Base-by-base conservation (phyloP, 2,329 filamentous ascomycete species). In the Lecanoromycetidae sp. region DNA sequence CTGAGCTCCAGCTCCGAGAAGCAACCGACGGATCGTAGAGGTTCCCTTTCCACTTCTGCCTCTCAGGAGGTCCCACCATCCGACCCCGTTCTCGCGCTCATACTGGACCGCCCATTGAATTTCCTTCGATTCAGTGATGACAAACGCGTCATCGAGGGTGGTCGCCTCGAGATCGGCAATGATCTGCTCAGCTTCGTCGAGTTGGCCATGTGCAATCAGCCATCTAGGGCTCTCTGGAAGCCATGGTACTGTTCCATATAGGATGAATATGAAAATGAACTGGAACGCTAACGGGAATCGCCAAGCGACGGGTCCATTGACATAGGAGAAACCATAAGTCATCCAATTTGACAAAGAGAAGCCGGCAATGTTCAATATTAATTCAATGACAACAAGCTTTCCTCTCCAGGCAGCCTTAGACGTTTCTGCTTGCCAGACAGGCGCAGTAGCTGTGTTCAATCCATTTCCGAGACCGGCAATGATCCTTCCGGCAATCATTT, bases 1-100 rank as follows among this genome's bases (percentile, higher is more conserved):
- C 41, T 75, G 72, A 0, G 74, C 72, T 0, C 75, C 75, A 55
- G 69, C 70, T 3, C 73, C 73, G 0, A 77, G 66, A 2, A 76
- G 44, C 1, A 76, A 44, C 10, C 74, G 64, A 5, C 73, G 65
- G 7, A 76, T 61, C 0, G 69, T 74, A 34, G 66, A 66, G 1
- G 71, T 74, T 15, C 61, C 59, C n/a, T 53, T 47, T 17, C 60
- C 62, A n/a, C 67, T 68, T 33, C 66, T 67, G 19, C 70, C 69
- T 4, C 67, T 63, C 1, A 76, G 55, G 0, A 77, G 61, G 42
- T 76, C 68, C 3, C 62, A 58, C 67, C 74, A 76, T 1, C 65
- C 61, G 1, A 75, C 63, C 3, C 68, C 61, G 50, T 76, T 68
- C 19, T 74, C 66, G 0, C 62, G 61, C 51, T 75, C 71, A 20